Conservation (phyloP, 192 early-diverging fungal genomes). For the Diversispora eburnea region DNA sequence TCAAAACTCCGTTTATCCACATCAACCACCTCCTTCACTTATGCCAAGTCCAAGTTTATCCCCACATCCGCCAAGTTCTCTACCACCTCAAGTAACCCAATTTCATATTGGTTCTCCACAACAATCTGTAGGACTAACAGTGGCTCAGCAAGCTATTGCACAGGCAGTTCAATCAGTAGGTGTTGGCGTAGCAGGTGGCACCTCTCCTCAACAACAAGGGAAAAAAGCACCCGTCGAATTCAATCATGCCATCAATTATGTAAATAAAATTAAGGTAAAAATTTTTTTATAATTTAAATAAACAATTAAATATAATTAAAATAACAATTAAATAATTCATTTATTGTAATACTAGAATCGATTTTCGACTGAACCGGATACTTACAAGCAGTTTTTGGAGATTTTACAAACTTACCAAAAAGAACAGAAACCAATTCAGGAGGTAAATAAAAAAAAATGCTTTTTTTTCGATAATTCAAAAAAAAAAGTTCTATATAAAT, state of each 20-base stretch:
- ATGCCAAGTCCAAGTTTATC: conserved; percentile 35
- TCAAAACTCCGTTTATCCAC: conserved; percentile 31
- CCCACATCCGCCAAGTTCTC: conserved; percentile 39
- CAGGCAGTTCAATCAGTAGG: conserved; percentile 9
- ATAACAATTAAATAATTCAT: conserved; percentile 31
- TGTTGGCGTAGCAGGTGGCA: not conserved
- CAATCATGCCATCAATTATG: conserved; percentile 98
- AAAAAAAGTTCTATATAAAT: no score
- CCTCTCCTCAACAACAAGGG: conserved; percentile 35
- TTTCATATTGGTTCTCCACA: conserved; percentile 31
- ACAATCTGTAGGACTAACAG: conserved; percentile 32
- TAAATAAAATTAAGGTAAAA: conserved; percentile 96
- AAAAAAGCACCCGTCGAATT: conserved; percentile 84
- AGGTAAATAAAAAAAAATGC: conserved; percentile 47
- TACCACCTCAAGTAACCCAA: conserved; percentile 20
- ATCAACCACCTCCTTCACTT: conserved; percentile 37
- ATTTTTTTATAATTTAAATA: not conserved
- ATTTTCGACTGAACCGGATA: conserved; percentile 88
- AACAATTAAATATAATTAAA: conserved; percentile 91
- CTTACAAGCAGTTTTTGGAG: conserved; percentile 96
- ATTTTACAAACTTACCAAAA: conserved; percentile 97
- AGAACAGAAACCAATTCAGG: conserved; percentile 93
- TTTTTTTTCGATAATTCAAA: not conserved
- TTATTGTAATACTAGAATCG: conserved; percentile 60
- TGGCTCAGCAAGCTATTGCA: conserved; percentile 21